Evolutionary conservation across 805 yeast species (phyloP), one percentile per base, ranked within the genome.

Genomic region (Yarrowia yakushimensis): DNA sequence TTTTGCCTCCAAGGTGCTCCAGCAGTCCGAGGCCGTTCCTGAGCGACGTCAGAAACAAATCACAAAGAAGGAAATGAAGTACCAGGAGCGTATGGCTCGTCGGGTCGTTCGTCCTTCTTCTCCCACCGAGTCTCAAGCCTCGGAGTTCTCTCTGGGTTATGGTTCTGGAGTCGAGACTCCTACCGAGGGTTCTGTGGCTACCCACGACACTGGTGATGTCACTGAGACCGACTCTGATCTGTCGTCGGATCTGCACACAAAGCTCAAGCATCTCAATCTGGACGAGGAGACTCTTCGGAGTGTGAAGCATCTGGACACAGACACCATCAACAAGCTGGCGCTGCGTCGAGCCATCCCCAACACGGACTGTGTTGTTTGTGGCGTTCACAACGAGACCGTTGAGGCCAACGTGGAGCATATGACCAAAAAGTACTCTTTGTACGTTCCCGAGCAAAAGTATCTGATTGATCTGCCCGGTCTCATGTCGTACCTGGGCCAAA

Each of bases 391-490:
- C 65, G 75, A 71, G 13, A 83, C 82, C 28, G 70, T 84, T 17
- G 88, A 85, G 67, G 79, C 76, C 34, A 86, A 86, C 65, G 80
- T 87, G 30, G 79, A 78, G 28, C 97, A 94, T 73, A 87, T 94
- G 96, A 85, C 82, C 69, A 80, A 79, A 64, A 77, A 73, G 36
- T 97, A 88, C 73, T 98, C 98, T 1, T 78, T 94, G 43, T 94
- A 87, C 65, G 81, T 94, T 7, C 99, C 99, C 0, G 97, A 94
- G 72, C 77, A 79, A 65, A 79, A 82, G 15, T 91, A 83, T 69
- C 78, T 94, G 52, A 77, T 74, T 0, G 90, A 92, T 71, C 76
- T 82, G 54, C 79, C 77, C 39, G 98, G 97, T 0, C 78, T 94
- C 41, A 73, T 94, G n/a, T 72, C 76, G 1, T 89, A 88, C 70